Evolutionary conservation across 768 basidiomycete species (phyloP).

Genomic region (Lentinula lateritia): DNA sequence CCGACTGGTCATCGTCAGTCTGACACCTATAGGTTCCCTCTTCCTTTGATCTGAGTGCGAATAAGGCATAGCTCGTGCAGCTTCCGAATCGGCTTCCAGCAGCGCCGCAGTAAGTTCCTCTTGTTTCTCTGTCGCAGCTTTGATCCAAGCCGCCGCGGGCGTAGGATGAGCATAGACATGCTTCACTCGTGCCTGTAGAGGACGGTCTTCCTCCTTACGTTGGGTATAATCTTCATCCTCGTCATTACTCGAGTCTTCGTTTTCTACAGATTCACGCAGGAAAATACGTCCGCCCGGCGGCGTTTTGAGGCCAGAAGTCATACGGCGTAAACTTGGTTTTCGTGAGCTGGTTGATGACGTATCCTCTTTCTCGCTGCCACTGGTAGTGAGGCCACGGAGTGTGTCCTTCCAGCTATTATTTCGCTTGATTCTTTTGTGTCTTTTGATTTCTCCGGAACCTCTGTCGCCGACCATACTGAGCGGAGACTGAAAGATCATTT

Average conservation of each 20-base stretch:
- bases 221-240: constrained; percentile 38
- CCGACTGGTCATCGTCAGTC: constrained; percentile 92
- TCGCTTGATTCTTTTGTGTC: constrained; percentile 45
- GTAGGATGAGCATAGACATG: constrained; percentile 37
- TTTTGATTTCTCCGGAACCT: constrained; percentile 24
- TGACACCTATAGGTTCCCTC: constrained; percentile 71
- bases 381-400: constrained; percentile 43
- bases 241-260: constrained; percentile 46
- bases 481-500: constrained; percentile 49
- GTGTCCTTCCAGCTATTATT: constrained; percentile 58
- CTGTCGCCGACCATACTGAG: constrained; percentile 86
- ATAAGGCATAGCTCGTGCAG: constrained; percentile 27
- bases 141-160: constrained; percentile 23
- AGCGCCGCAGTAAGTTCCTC: constrained; percentile 46
- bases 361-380: constrained; percentile 29
- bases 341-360: constrained; percentile 5
- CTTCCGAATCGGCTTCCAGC: constrained; percentile 43
- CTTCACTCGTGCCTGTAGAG: constrained; percentile 69
- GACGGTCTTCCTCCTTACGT: constrained; percentile 64
- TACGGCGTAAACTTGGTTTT: constrained; percentile 14
- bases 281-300: constrained; percentile 17
- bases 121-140: constrained; percentile 43
- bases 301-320: constrained; percentile 23
- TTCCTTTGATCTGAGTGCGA: constrained; percentile 23
- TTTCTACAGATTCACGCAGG: constrained; percentile 38